Evolutionary conservation across 257 asterid genomes (phyloP), one percentile per base, ranked within the genome.

Genomic region (Rubia yunnanensis): DNA sequence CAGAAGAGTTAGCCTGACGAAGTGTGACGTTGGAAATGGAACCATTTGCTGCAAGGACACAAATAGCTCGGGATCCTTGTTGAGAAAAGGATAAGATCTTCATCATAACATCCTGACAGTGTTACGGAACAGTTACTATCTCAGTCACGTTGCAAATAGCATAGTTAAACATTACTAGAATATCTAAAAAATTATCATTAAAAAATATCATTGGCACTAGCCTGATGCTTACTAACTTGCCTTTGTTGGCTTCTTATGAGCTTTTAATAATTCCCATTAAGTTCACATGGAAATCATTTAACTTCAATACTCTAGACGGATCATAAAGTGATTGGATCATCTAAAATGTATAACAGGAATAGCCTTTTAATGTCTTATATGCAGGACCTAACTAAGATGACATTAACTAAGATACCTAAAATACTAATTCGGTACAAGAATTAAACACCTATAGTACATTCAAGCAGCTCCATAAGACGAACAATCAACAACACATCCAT

Each of bases 21-120:
- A 92, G 83, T 7, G 98, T 92, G 35, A 87, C 97, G 68, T 83
- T 92, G 15, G 98, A 92, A 76, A 89, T 78, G 39, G 87, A 67
- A 70, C 98, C 98, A 53, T 81, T 85, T 60, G 97, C 98, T 63
- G 97, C 92, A 14, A 89, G 79, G 72, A 89, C 72, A 72, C 97
- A 89, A 67, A 92, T 85, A 60, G 96, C 98, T 72, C 94, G 73
- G 2, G 88, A 79, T 66, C 88, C 97, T 80, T 84, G 94, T 72
- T 92, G 98, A 52, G 97, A 82, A 75, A 89, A 85, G 35, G 98
- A 89, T 68, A 89, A 81, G 66, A 92, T 81, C 80, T 82, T 92
- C 95, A 82, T 83, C 71, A 82, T 77, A 67, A 92, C 88, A 78
- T 92, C 98, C 98, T 89, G 86, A 72, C 31, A 67, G 18, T 52